A percentile compares a stretch with the other conserved stretches of the same genome.
These are phyloP conservation scores for Reutealis trisperma DNA, from an alignment of 345 rosid genomes.

Conservation along the genomic window DNA sequence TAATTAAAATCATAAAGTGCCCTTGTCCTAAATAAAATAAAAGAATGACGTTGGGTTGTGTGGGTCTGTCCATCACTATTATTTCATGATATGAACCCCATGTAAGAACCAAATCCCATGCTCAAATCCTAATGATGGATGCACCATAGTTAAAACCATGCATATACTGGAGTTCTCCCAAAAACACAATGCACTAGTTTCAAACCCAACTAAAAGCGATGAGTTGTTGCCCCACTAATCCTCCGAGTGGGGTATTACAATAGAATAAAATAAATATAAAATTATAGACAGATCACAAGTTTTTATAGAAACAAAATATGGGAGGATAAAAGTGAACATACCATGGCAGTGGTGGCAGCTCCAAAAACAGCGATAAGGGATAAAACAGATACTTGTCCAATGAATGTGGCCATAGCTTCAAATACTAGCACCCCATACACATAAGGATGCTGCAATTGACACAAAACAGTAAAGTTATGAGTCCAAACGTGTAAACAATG, in stretches of 20 bases:
- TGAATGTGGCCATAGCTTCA: slow-evolving; percentile 95
- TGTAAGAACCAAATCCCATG: background rate
- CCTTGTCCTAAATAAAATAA: too few species aligned
- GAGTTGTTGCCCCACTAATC: background rate
- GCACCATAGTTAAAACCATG: background rate
- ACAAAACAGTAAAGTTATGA: background rate
- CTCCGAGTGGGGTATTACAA: background rate
- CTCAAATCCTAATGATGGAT: background rate
- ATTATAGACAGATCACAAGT: too few species aligned
- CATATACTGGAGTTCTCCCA: background rate
- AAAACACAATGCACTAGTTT: background rate
- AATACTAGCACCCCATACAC: slow-evolving; percentile 87
- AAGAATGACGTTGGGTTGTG: background rate
- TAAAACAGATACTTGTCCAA: slow-evolving; percentile 90
- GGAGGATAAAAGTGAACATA: slow-evolving; percentile 22
- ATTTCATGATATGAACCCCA: background rate
- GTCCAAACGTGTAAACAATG: background rate
- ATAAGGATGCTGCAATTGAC: slow-evolving; percentile 62
- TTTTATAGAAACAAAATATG: background rate
- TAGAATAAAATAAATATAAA: background rate
- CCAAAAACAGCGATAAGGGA: slow-evolving; percentile 94
- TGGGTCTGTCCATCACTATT: background rate
- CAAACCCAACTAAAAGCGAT: background rate
- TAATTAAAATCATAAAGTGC: background rate
- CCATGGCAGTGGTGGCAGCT: slow-evolving; percentile 97